A percentile compares a stretch with the other conserved stretches of the same genome.
Evolutionary conservation across 805 yeast genomes (phyloP).

Genomic region (Yarrowia phangngaensis): DNA sequence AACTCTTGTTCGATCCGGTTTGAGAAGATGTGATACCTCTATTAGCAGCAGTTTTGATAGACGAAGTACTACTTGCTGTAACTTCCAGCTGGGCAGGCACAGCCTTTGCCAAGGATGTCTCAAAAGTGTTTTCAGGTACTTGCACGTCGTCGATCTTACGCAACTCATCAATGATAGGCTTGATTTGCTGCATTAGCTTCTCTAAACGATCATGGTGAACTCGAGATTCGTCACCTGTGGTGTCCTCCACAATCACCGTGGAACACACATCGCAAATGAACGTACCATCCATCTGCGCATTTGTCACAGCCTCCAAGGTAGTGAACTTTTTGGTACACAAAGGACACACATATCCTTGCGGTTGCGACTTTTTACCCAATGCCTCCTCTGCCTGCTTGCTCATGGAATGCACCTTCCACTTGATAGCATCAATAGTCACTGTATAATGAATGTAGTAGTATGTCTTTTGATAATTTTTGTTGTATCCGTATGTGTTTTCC

Average conservation of each 20-base stretch:
- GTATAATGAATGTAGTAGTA: constrained; percentile 85
- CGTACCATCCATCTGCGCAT: constrained; percentile 72
- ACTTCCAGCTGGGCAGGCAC: constrained; percentile 58
- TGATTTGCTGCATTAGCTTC: constrained; percentile 79
- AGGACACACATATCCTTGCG: constrained; percentile 92
- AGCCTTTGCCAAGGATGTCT: constrained; percentile 71
- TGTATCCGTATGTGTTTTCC: constrained; percentile 25
- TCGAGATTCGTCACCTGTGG: constrained; percentile 74
- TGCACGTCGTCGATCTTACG: constrained; percentile 76
- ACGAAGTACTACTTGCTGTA: constrained; percentile 27
- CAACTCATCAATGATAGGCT: constrained; percentile 78
- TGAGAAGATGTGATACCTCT: constrained; percentile 27
- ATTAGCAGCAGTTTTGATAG: constrained; percentile 28
- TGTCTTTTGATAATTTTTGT: constrained; percentile 49
- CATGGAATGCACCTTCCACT: constrained; percentile 91
- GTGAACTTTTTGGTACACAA: constrained; percentile 76
- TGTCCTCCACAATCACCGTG: constrained; percentile 76
- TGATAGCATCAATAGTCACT: constrained; percentile 90
- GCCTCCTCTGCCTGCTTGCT: constrained; percentile 77
- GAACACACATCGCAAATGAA: constrained; percentile 85
- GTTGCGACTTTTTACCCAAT: constrained; percentile 76
- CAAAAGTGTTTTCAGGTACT: constrained; percentile 86
- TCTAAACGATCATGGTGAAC: constrained; percentile 78
- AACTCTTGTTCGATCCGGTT: constrained; percentile 27
- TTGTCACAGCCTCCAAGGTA: constrained; percentile 80